Base-by-base conservation (phyloP, 2,329 filamentous ascomycete species). In the Aspergillus persii region DNA sequence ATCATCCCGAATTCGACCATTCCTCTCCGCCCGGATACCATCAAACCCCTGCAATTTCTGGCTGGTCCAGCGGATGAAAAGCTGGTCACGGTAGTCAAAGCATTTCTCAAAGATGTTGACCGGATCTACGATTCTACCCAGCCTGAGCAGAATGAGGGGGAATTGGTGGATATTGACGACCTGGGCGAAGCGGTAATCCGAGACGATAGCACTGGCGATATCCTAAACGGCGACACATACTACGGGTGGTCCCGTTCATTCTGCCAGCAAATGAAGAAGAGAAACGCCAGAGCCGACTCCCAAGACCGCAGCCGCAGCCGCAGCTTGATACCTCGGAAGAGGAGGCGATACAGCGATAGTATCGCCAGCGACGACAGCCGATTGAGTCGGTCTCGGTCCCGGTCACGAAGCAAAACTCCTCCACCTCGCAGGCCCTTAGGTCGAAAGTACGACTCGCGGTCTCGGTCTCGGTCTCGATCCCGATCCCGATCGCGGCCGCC, bases 241-340 rank as follows among this genome's bases (percentile, higher is more conserved):
- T 96, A 96, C 71, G 92, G 92, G 61, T 96, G 92, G 92, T 94
- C 91, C 4, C 83, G 85, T 44, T 80, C 80, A 1, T 95, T 96
- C 66, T 96, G 91, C 71, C 82, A 91, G 65, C 90, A 89, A 69
- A 95, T 95, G 89, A 91, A 89, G 75, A 76, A 71, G 61, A 67
- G 74, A 52, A 71, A 65, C 8, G 61, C 65, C 27, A 67, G 63
- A n/a, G 61, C 69, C 48, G 56, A 27, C 33, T 64, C 60, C 30
- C 61, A 57, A 27, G 70, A 76, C 70, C 52, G 67, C 74, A 77
- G 61, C 72, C 78, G 56, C 76, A 82, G 66, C 69, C 77, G 60
- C 74, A 83, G 61, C 62, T 79, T 47, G 18, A 47, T n/a, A 7
- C 44, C 2, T 78, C 61, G 64, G 47, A 77, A 75, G 56, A 71